Evolutionary conservation across 2,329 filamentous ascomycete genomes (phyloP), one percentile per base, ranked within the genome.

Genomic region (Penicillium expansum): DNA sequence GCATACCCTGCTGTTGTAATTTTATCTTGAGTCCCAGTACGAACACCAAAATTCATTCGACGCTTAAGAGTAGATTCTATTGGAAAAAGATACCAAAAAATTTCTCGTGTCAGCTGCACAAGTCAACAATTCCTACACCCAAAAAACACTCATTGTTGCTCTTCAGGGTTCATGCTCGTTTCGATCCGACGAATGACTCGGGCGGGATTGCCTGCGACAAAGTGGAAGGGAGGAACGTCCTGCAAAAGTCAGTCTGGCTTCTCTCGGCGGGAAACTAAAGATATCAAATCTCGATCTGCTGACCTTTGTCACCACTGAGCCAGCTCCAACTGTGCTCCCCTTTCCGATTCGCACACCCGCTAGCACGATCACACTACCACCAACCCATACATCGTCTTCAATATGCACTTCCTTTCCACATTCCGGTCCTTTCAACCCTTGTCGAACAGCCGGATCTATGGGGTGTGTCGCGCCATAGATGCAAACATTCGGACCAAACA

Each of bases 381-480:
- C 79, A 57, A 82, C 77, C 79, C 79, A 77, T 33, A 73, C 77
- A 47, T 79, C 77, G 33, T 77, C 68, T 6, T 80, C 80, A 50
- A 83, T 79, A 8, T 71, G 73, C 0, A 83, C 77, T 0, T 77
- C 77, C 35, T 73, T 72, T 0, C 79, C 79, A 56, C 77, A 82
- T 60, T 84, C 81, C 9, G 82, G 71, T 24, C 79, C 75, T 8
- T 80, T 76, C 14, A 67, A 30, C 0, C 66, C 66, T 13, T 75
- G 68, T 7, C 80, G 73, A 35, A 74, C 77, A 48, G 77, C 73
- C 5, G 83, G 79, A 39, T 81, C 79, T 0, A 76, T 74, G 57
- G 82, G 79, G 57, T 84, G 82, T 18, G 79, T 82, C 0, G 81
- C 82, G 0, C 79, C 76, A 44, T 80, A 81, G 20, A 84, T 80